Conservation (phyloP, 805 yeast genomes). For the Candida ortonii region DNA sequence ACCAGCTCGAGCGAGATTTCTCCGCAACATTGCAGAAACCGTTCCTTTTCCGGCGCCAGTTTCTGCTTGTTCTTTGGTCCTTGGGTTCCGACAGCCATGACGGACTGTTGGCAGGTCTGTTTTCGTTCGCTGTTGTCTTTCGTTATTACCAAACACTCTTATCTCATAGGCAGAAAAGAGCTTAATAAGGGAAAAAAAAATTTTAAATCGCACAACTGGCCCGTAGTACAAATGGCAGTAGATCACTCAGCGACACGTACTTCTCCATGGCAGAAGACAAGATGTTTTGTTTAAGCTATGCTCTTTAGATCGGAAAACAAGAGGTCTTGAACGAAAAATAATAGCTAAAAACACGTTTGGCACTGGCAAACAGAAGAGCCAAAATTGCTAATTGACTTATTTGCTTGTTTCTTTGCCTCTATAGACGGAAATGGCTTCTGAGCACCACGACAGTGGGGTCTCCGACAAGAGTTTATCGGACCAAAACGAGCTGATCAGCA, state of each 20-base stretch:
- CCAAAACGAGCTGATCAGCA: too few species aligned
- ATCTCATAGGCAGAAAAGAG: conserved; percentile 11
- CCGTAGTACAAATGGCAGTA: conserved; percentile 1
- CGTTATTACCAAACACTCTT: conserved; percentile 7
- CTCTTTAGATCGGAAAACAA: conserved; percentile 1
- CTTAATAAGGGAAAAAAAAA: conserved; percentile 4
- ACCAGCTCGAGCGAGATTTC: conserved; percentile 87
- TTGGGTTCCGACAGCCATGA: conserved; percentile 27
- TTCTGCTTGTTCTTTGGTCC: conserved; percentile 53
- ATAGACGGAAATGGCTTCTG: too few species aligned
- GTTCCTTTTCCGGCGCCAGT: conserved; percentile 85
- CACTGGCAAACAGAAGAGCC: too few species aligned
- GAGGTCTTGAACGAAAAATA: too few species aligned
- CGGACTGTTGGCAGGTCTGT: too few species aligned
- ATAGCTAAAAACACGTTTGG: too few species aligned
- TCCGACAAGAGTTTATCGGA: too few species aligned
- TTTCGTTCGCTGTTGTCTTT: not conserved
- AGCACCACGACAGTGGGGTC: too few species aligned
- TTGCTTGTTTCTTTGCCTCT: too few species aligned
- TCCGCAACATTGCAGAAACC: conserved; percentile 88
- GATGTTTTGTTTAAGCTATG: too few species aligned
- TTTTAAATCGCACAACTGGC: not conserved
- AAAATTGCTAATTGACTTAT: too few species aligned
- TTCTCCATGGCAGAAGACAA: not conserved
- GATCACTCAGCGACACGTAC: too few species aligned